Evolutionary conservation across 768 basidiomycete genomes (phyloP).

Genomic region (Lactarius pseudohatsudake): DNA sequence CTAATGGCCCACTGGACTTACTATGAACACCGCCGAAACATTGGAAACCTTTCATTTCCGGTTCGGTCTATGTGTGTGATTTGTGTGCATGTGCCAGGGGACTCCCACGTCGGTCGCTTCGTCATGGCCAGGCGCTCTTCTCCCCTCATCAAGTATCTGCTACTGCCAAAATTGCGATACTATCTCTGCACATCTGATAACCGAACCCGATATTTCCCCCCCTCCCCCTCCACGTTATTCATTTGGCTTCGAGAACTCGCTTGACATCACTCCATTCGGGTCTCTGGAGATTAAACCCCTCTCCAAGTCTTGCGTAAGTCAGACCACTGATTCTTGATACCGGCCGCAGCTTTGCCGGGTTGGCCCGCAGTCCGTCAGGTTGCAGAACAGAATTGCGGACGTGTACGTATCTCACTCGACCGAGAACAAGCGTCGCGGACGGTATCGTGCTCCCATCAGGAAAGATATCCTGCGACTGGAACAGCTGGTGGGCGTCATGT

Average conservation of each 20-base stretch:
- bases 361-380: slow-evolving; percentile 43
- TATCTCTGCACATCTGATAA: slow-evolving; percentile 24
- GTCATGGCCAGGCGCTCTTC: slow-evolving; percentile 13
- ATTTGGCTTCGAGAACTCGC: slow-evolving; percentile 30
- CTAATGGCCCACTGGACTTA: background rate
- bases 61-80: slow-evolving; percentile 19
- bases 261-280: slow-evolving; percentile 43
- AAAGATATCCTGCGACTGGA: slow-evolving; percentile 50
- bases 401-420: slow-evolving; percentile 55
- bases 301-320: slow-evolving; percentile 48
- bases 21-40: background rate
- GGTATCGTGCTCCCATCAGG: slow-evolving; percentile 39
- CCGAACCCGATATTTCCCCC: slow-evolving; percentile 7
- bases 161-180: slow-evolving; percentile 20
- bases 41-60: slow-evolving; percentile 20
- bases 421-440: slow-evolving; percentile 50
- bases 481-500: slow-evolving; percentile 41
- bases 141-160: slow-evolving; percentile 14
- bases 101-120: slow-evolving; percentile 27
- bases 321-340: slow-evolving; percentile 57
- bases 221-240: slow-evolving; percentile 8
- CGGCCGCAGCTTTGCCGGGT: slow-evolving; percentile 49
- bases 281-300: slow-evolving; percentile 49
- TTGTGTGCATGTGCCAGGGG: slow-evolving; percentile 16
- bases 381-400: slow-evolving; percentile 49